Conservation (phyloP, 805 yeast species). For the Nakazawaea ambrosiae region DNA sequence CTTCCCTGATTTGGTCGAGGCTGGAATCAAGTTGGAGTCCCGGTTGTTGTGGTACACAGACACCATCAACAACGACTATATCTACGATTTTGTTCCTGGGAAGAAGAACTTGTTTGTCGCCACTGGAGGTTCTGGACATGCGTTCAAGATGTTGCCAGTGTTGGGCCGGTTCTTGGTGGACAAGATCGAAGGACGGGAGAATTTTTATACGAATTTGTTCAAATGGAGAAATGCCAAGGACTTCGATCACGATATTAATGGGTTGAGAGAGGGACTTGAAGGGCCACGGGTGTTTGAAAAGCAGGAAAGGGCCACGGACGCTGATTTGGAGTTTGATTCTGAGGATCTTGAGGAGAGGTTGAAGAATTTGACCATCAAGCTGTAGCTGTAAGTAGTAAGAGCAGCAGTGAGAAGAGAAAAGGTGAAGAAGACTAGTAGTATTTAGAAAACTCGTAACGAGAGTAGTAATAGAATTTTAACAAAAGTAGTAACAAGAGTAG, state of each 20-base stretch:
- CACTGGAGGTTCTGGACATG: conserved; percentile 30
- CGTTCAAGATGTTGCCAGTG: conserved; percentile 27
- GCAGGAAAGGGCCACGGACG: conserved; percentile 16
- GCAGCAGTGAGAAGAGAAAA: no score
- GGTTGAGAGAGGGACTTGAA: conserved; percentile 19
- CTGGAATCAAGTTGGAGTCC: conserved; percentile 17
- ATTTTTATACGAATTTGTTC: conserved; percentile 23
- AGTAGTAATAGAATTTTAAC: no score
- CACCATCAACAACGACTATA: conserved; percentile 25
- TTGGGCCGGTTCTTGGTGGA: conserved; percentile 24
- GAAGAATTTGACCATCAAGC: conserved; percentile 5
- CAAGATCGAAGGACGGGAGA: conserved; percentile 24
- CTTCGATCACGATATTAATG: conserved; percentile 21
- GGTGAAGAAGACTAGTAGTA: no score
- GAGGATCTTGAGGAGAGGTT: conserved; percentile 1
- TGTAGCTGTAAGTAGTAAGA: not conserved
- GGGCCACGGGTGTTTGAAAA: conserved; percentile 10
- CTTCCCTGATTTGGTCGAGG: conserved; percentile 23
- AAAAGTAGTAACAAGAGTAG: no score
- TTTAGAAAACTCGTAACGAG: no score
- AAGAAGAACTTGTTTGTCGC: conserved; percentile 24
- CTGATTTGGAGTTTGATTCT: conserved; percentile 15
- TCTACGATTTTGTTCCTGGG: conserved; percentile 25
- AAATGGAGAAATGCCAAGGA: conserved; percentile 25
- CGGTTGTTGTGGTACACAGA: conserved; percentile 26